A percentile compares a stretch with the other conserved stretches of the same genome.
phyloP scores from a whole-genome alignment of 768 basidiomycete species.

The Boletales sp. region DNA sequence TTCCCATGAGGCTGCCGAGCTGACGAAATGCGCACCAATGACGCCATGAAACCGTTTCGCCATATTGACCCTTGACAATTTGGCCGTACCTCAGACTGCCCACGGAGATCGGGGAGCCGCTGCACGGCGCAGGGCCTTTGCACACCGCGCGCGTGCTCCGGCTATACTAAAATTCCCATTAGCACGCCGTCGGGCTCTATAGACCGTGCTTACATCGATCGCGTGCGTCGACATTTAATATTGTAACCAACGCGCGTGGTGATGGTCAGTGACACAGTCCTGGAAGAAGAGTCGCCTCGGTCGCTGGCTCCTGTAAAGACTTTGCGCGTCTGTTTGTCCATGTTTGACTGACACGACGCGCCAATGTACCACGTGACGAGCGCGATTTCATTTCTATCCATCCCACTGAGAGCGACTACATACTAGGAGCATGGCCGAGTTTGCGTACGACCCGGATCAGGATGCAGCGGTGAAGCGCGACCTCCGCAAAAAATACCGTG shows the following conservation, averaged over 20 bases:
- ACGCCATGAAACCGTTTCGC: slow-evolving; percentile 69
- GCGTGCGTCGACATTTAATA: slow-evolving; percentile 27
- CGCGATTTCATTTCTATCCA: slow-evolving; percentile 1
- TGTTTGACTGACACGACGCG: slow-evolving; percentile 25
- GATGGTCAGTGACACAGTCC: background rate
- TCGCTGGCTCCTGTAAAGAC: background rate
- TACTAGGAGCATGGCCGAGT: no score
- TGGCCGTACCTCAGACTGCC: slow-evolving; percentile 67
- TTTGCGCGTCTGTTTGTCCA: slow-evolving; percentile 12
- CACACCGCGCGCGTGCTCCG: slow-evolving; percentile 68
- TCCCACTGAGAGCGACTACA: background rate
- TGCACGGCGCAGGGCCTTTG: slow-evolving; percentile 60
- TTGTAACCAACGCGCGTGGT: background rate
- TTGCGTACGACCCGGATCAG: slow-evolving; percentile 78
- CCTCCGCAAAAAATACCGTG: slow-evolving; percentile 70
- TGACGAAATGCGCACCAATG: slow-evolving; percentile 55
- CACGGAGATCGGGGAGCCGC: slow-evolving; percentile 46
- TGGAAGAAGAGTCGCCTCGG: background rate
- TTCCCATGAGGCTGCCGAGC: slow-evolving; percentile 6
- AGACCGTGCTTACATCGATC: slow-evolving; percentile 27
- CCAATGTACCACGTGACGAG: slow-evolving; percentile 17
- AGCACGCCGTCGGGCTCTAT: background rate
- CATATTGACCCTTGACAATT: slow-evolving; percentile 40
- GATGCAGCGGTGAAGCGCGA: slow-evolving; percentile 75
- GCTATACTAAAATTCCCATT: slow-evolving; percentile 53